Evolutionary conservation across 345 rosid species (phyloP).

Genomic region (Salix koriyanagi): DNA sequence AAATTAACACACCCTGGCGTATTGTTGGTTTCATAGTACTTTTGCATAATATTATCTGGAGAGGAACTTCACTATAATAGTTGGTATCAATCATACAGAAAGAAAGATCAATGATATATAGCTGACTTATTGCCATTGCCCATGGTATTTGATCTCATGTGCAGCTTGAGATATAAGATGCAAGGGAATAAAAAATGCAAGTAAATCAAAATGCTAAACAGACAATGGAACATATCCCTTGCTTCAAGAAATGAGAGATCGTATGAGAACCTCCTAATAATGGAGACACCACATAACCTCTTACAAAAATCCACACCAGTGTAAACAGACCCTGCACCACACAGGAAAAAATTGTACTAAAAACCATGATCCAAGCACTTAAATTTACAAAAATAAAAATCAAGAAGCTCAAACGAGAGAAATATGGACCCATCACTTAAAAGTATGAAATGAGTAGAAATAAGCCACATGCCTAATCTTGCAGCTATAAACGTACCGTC

Average conservation of each 20-base stretch:
- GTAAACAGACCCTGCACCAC: slow-evolving; percentile 79
- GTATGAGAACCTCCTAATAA: slow-evolving; percentile 78
- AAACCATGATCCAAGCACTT: neutral
- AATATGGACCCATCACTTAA: neutral
- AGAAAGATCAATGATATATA: neutral
- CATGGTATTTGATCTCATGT: neutral
- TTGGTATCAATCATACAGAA: neutral
- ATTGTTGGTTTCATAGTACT: neutral
- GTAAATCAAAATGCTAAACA: neutral
- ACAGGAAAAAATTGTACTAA: neutral
- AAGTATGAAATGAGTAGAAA: neutral
- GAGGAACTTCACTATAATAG: neutral
- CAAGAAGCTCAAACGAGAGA: neutral
- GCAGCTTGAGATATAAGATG: neutral
- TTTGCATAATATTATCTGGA: neutral
- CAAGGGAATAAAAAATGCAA: neutral
- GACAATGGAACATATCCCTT: neutral
- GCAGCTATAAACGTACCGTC: neutral
- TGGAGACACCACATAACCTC: slow-evolving; percentile 93
- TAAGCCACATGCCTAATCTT: neutral
- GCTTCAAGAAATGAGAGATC: slow-evolving; percentile 16
- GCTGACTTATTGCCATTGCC: neutral
- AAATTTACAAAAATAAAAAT: neutral
- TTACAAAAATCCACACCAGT: slow-evolving; percentile 98
- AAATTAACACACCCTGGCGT: neutral